Conservation (phyloP, 306 rosid genomes). For the Rosa multiflora region DNA sequence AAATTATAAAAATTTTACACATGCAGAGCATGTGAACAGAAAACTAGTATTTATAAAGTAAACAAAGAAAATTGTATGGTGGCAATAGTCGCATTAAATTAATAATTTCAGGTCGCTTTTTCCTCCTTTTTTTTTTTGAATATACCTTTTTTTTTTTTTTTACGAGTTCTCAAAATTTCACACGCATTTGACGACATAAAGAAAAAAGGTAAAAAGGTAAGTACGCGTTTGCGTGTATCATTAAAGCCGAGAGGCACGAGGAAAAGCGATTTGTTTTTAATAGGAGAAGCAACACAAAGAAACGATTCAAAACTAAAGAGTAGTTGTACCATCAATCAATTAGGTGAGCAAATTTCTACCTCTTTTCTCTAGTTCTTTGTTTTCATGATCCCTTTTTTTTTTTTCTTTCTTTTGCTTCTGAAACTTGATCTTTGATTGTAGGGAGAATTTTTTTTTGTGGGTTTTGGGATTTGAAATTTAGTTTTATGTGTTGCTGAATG, state of each 20-base stretch:
- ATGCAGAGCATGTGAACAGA: no score
- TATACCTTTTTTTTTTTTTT: no score
- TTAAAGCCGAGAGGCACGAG: not conserved
- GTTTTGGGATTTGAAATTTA: not conserved
- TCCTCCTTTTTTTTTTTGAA: no score
- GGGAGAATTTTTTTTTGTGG: not conserved
- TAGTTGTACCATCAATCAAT: not conserved
- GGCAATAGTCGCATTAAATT: no score
- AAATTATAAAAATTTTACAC: no score
- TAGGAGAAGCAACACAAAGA: not conserved
- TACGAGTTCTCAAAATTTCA: not conserved
- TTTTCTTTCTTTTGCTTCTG: not conserved
- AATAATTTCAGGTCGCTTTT: no score
- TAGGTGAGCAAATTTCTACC: slow-evolving; percentile 1
- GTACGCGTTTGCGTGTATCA: not conserved
- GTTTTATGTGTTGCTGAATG: not conserved
- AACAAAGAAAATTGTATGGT: no score
- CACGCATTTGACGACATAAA: not conserved
- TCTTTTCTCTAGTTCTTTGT: not conserved
- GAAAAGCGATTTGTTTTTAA: not conserved
- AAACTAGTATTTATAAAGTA: no score
- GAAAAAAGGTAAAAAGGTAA: no score
- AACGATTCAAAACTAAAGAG: not conserved
- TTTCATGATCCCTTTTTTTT: not conserved
- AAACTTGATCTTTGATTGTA: not conserved